A percentile compares a stretch with the other conserved stretches of the same genome.
Evolutionary conservation across 2,329 filamentous ascomycete species (phyloP).

Genomic region (Colletotrichum sidae): DNA sequence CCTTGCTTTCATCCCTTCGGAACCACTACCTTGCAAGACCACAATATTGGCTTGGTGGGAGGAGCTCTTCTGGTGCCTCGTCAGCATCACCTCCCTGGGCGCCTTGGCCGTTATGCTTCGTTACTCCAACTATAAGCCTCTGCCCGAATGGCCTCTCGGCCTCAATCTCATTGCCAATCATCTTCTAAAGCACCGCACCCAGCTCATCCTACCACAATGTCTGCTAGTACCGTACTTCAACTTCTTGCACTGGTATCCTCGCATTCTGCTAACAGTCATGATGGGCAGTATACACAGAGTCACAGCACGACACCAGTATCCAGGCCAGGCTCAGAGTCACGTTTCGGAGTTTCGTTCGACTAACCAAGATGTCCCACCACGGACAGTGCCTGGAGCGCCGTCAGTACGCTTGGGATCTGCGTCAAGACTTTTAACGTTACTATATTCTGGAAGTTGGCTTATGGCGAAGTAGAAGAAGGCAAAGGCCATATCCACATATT

Average conservation of each 20-base stretch:
- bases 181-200: background rate
- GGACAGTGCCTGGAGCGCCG: background rate
- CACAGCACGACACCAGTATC: background rate
- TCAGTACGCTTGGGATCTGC: slow-evolving; percentile 21
- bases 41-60: background rate
- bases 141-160: slow-evolving; percentile 40
- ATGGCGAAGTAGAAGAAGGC: background rate
- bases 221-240: too few relatives aligned
- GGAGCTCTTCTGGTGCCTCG: background rate
- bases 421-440: slow-evolving; percentile 13
- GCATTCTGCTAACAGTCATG: background rate
- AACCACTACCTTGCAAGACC: background rate
- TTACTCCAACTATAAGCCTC: slow-evolving; percentile 36
- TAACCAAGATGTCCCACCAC: slow-evolving; percentile 16
- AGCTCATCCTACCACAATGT: too few relatives aligned
- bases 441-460: background rate
- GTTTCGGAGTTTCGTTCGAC: slow-evolving; percentile 6
- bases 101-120: slow-evolving; percentile 1
- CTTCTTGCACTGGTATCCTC: background rate
- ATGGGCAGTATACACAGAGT: background rate
- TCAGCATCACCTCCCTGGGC: background rate
- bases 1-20: background rate
- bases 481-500: background rate
- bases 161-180: slow-evolving; percentile 38
- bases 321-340: background rate